Base-by-base conservation (phyloP, 768 basidiomycete genomes). In the Tricholoma flavovirens region DNA sequence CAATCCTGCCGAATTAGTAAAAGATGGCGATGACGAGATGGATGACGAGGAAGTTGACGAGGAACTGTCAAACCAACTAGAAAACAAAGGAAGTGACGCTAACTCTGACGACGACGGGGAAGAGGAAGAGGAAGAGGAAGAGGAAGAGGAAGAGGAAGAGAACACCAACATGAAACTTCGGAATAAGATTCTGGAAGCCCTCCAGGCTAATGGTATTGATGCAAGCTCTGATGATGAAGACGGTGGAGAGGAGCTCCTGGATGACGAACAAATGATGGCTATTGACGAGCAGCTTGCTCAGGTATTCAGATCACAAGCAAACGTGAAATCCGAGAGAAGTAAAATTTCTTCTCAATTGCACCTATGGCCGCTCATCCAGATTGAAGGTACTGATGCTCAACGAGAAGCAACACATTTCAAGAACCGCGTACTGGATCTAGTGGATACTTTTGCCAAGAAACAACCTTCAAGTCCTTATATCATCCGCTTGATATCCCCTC, bases 211-310 rank as follows among this genome's bases (percentile, higher is more conserved):
- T 60, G 84, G 83, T 6, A 71, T 84, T 33, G 78, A 80, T 35
- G 79, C 79, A 17, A 77, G 80, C 14, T 81, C 81, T 7, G 82
- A 83, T 19, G 77, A 77, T 6, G 83, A 83, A 46, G 78, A 79
- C 38, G 77, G 77, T 36, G 83, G 83, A 12, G 84, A 86, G 58
- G 88, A 89, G 49, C 73, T 86, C 26, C 87, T 96, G 86, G 90
- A 97, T 66, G 96, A 99, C 66, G 95, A 98, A 22, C 92, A 97
- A 72, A 99, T 99, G 96, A 86, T 98, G 79, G 89, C 88, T 32
- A 83, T 98, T 24, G 96, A 99, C 66, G 89, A 90, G 49, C 88
- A 96, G 66, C 83, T 99, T 6, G 92, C 90, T 4, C 83, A 86
- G 51, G 86, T 93, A 29, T 96, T 99, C 81, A 81, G 81, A 56